Base-by-base conservation (phyloP, 139 green algal genomes). In the Chlamydomonas asymmetrica region DNA sequence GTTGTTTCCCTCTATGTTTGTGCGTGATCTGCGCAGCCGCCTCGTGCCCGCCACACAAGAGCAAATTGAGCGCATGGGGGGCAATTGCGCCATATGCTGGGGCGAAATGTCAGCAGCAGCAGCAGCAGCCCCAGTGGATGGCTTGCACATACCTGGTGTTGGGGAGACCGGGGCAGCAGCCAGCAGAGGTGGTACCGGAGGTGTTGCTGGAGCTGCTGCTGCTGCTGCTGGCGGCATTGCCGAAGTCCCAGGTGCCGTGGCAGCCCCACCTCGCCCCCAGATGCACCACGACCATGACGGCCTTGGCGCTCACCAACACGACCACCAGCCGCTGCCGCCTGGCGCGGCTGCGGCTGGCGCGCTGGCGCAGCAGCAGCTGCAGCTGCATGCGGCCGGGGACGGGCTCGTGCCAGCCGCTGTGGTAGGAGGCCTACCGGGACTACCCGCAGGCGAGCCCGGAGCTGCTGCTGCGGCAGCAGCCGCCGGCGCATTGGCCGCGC, bases 1-100 rank as follows among this genome's bases (percentile, higher is more conserved):
- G 45, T 52, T 25, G 45, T 13, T 52, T 25, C 45, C 13, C 13
- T 13, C 18, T 52, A 16, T 52, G 45, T 16, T 13, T 13, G 45
- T 16, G 18, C 13, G 13, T 52, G 13, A 16, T 52, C 45, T 25
- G 13, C 13, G 13, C 45, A 16, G 45, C 45, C 22, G 25, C 54
- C 67, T 91, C 72, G 76, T 77, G 25, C 78, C 84, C 35, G 91
- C 89, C 45, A 94, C 79, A 5, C n/a, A 52, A 1, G 82, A 70
- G 27, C 84, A 96, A 34, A 61, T 96, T 23, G 84, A 95, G 80
- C 85, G 88, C 63, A 94, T 94, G 89, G 88, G 83, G 13, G 83
- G 79, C 56, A 85, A 87, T 61, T 96, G 92, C 57, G 89, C 91
- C 8, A 91, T 96, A 56, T 96, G 92, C 79, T 96, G 92, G 91